Evolutionary conservation across 1,284 basidiomycete species (phyloP), one percentile per base, ranked within the genome.

Genomic region (Fomes fomentarius): DNA sequence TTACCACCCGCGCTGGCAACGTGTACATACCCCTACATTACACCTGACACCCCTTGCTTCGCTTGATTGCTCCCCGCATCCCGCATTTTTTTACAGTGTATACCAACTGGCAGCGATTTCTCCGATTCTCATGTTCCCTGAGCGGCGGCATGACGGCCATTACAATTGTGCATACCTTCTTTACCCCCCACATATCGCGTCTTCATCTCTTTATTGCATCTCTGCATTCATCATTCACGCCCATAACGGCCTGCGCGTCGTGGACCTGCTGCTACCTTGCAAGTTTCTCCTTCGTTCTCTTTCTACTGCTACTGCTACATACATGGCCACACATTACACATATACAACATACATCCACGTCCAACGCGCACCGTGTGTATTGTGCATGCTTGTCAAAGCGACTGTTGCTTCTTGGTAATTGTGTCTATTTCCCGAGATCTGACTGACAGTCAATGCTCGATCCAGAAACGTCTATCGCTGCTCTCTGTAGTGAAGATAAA

Each of bases 101-200:
- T 47, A 52, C 50, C 44, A 44, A 47, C 44, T 52, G 50, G 50
- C 44, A 34, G 39, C 37, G 50, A 46, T 41, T 31, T 35, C 24
- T 21, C 30, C 17, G n/a, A n/a, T n/a, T n/a, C n/a, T n/a, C n/a
- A n/a, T n/a, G n/a, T n/a, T n/a, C n/a, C n/a, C n/a, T n/a, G n/a
- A n/a, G n/a, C n/a, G 25, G n/a, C 15, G 52, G 51, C 39, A 46
- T 14, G 17, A n/a, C n/a, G 35, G 52, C 40, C 52, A 31, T 54
- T 50, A 47, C 54, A 52, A 51, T 54, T 56, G 54, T 56, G 54
- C 24, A 56, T 54, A 45, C 56, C 47, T 53, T 57, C 44, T 19
- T 21, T 9, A 22, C 12, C 25, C 22, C 31, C 17, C 38, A 3
- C 34, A 21, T 40, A 38, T 33, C 38, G 25, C 38, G 37, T 38